Base-by-base conservation (phyloP, 2,329 filamentous ascomycete species). In the Trichoderma polysporum region DNA sequence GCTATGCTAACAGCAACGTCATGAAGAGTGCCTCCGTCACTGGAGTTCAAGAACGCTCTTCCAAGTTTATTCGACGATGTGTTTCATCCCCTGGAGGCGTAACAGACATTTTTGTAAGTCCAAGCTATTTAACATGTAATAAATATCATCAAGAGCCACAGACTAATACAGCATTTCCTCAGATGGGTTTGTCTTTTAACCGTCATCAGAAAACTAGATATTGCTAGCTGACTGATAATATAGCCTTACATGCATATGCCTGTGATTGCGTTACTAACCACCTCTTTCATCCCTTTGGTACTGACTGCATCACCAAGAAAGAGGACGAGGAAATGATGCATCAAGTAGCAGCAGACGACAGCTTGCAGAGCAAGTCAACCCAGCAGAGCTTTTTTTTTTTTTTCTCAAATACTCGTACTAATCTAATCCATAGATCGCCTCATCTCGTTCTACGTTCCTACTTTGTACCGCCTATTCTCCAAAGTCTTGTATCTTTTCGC, bases 211-310 rank as follows among this genome's bases (percentile, higher is more conserved):
- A 15, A n/a, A 61, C 25, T 49, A 25, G 8, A 58, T n/a, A 35
- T 2, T 22, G 60, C 73, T 76, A 52, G 77, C 63, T 0, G 29
- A 19, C 25, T 45, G 41, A 9, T 9, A 45, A 2, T 22, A 15
- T 50, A 79, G 74, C 74, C 50, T 79, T 91, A 1, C 89, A 91
- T 69, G 84, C 88, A 29, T 91, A 89, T 73, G 89, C 89, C 0
- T 86, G 90, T 62, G 89, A 91, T 73, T 90, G 89, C 71, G 84
- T 88, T 31, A 89, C 88, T 0, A 86, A 90, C 71, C 88, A 90
- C 70, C 81, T 91, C n/a, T 90, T 91, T 73, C 86, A 89, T 64
- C 88, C 88, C 0, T 82, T 86, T 66, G 89, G 88, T 2, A 85
- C 86, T 1, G 81, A 88, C 68, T 89, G 88, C 9, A 80, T 91